These are phyloP conservation scores for Phlyctochytrium planicorne DNA, from an alignment of 192 early-diverging fungal genomes.

Conservation along the genomic window DNA sequence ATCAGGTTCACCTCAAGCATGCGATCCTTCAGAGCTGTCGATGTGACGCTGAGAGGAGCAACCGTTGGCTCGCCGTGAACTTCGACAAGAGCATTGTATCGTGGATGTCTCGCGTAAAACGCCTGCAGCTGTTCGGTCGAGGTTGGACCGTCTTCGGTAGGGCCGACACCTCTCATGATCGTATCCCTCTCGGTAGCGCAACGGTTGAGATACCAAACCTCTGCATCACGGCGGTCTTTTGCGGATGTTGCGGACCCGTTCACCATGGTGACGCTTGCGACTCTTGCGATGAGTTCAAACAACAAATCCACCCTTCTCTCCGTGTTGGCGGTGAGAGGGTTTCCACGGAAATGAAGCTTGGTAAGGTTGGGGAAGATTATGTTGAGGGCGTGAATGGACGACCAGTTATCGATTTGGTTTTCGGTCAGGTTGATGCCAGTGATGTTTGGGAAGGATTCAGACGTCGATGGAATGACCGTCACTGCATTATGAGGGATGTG, in stretches of 20 bases:
- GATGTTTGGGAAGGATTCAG: slow-evolving; percentile 17
- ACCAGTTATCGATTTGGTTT: slow-evolving; percentile 29
- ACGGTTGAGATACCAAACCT: slow-evolving; percentile 37
- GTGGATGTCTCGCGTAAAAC: slow-evolving; percentile 31
- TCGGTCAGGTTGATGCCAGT: slow-evolving; percentile 25
- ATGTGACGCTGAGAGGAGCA: slow-evolving; percentile 29
- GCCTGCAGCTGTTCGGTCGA: not conserved
- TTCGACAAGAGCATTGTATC: slow-evolving; percentile 25
- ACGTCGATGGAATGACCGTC: not conserved
- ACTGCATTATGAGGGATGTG: slow-evolving; percentile 31
- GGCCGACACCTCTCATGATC: no score
- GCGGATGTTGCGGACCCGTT: slow-evolving; percentile 32
- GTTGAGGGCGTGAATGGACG: slow-evolving; percentile 36
- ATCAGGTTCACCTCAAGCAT: slow-evolving; percentile 16
- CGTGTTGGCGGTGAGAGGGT: slow-evolving; percentile 22
- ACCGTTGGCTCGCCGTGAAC: slow-evolving; percentile 24
- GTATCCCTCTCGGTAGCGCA: slow-evolving; percentile 13
- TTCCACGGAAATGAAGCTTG: slow-evolving; percentile 32
- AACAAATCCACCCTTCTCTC: not conserved
- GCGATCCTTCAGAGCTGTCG: slow-evolving; percentile 35
- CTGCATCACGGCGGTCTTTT: slow-evolving; percentile 30
- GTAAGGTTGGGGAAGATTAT: slow-evolving; percentile 31
- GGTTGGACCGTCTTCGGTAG: no score
- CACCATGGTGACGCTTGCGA: slow-evolving; percentile 24
- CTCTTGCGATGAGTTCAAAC: slow-evolving; percentile 26